These are phyloP conservation scores for Pythium apleroticum DNA, from an alignment of 352 stramenopile genomes.

Conservation along the genomic window DNA sequence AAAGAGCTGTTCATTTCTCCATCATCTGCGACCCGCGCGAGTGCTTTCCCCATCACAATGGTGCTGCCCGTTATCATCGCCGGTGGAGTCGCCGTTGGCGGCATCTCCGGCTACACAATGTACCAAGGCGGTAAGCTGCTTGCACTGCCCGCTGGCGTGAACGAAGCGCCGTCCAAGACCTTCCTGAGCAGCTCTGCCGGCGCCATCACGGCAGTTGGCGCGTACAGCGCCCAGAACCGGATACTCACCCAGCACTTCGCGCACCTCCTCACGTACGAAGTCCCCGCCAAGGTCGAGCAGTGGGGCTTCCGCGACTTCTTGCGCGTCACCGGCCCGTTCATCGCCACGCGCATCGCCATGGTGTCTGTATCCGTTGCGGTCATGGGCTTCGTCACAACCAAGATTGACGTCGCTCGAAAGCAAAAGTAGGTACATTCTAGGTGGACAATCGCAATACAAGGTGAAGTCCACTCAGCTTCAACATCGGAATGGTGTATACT, in stretches of 20 bases:
- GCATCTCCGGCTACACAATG: constrained; percentile 61
- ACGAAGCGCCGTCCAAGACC: constrained; percentile 42
- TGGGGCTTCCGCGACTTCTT: constrained; percentile 75
- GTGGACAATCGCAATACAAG: background rate
- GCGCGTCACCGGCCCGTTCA: constrained; percentile 54
- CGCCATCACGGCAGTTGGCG: constrained; percentile 32
- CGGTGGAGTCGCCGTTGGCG: constrained; percentile 42
- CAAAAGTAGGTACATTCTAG: constrained; percentile 19
- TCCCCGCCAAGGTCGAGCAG: constrained; percentile 60
- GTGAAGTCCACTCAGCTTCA: constrained; percentile 1
- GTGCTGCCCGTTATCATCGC: constrained; percentile 72
- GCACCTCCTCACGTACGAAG: constrained; percentile 69
- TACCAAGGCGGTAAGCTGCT: constrained; percentile 57
- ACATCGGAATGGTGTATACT: constrained; percentile 9
- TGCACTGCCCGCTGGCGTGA: constrained; percentile 35
- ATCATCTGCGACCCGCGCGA: background rate
- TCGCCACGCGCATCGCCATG: constrained; percentile 61
- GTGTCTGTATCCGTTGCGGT: constrained; percentile 62
- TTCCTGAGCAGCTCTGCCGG: constrained; percentile 39
- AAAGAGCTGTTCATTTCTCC: background rate
- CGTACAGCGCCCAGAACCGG: constrained; percentile 53
- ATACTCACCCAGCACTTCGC: constrained; percentile 58
- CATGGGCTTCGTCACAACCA: constrained; percentile 72
- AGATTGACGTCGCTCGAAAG: constrained; percentile 37
- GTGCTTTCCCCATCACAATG: constrained; percentile 29